Conservation (phyloP, 2,329 filamentous ascomycete genomes). For the Sporothrix phasma region DNA sequence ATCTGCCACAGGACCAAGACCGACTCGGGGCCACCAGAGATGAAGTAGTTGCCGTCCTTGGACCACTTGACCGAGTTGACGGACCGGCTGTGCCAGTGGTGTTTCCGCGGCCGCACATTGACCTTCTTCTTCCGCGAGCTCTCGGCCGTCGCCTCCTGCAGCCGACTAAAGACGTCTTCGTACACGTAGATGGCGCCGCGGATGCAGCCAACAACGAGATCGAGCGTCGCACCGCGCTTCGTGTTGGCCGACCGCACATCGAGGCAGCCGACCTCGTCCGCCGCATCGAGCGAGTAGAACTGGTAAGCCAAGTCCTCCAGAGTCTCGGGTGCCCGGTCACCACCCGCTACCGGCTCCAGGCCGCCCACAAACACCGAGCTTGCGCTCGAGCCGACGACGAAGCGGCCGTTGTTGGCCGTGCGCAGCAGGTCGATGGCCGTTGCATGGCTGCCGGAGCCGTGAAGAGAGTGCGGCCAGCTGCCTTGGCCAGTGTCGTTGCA, state of each 20-base stretch:
- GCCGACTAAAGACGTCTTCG: constrained; percentile 56
- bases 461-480: constrained; percentile 14
- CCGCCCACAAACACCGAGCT: constrained; percentile 53
- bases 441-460: not conserved
- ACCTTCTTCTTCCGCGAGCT: constrained; percentile 32
- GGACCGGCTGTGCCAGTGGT: constrained; percentile 85
- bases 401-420: constrained; percentile 41
- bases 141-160: constrained; percentile 36
- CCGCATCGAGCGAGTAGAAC: constrained; percentile 47
- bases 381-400: constrained; percentile 46
- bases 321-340: constrained; percentile 24
- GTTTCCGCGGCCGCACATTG: constrained; percentile 49
- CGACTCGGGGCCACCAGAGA: constrained; percentile 86
- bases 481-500: constrained; percentile 6
- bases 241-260: constrained; percentile 45
- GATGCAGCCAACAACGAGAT: constrained; percentile 67
- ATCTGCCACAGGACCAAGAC: constrained; percentile 89
- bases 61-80: constrained; percentile 89
- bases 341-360: constrained; percentile 25
- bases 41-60: constrained; percentile 81
- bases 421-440: constrained; percentile 38
- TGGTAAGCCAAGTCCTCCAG: constrained; percentile 42
- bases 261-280: constrained; percentile 56
- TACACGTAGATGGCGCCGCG: constrained; percentile 75
- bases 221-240: constrained; percentile 27